These are phyloP conservation scores for Rhododendron molle DNA, from an alignment of 148 eudicot species.

Conservation along the genomic window DNA sequence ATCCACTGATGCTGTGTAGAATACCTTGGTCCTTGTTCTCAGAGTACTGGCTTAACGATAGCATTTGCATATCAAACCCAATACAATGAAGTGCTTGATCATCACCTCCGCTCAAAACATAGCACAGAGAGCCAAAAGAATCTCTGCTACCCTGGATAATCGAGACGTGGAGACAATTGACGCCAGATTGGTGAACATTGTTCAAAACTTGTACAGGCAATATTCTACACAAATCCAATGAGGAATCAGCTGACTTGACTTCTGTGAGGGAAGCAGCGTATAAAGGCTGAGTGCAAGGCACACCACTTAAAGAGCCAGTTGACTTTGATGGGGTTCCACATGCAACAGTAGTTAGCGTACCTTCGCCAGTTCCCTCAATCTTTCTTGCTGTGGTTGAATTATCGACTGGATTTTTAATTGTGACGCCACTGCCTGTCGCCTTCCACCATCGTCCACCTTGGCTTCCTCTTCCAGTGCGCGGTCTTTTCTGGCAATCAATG, in stretches of 20 bases:
- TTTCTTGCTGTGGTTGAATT: conserved; percentile 17
- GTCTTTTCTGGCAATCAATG: conserved; percentile 72
- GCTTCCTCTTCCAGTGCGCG: conserved; percentile 99
- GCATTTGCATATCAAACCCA: conserved; percentile 41
- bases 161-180: conserved; percentile 76
- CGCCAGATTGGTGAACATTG: conserved; percentile 90
- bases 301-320: conserved; percentile 11
- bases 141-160: conserved; percentile 16
- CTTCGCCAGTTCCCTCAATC: conserved; percentile 10
- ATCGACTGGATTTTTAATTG: conserved; percentile 17
- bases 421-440: conserved; percentile 28
- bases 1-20: conserved; percentile 8
- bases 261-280: conserved; percentile 25
- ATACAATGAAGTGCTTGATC: conserved; percentile 79
- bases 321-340: conserved; percentile 22
- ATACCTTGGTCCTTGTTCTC: conserved; percentile 16
- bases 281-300: conserved; percentile 7
- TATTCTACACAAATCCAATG: conserved; percentile 29
- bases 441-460: conserved; percentile 99
- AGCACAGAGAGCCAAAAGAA: conserved; percentile 25
- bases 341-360: conserved; percentile 12
- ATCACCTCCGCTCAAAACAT: conserved; percentile 82
- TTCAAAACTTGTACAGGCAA: conserved; percentile 47
- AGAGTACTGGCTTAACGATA: conserved; percentile 16
- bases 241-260: conserved; percentile 29